Evolutionary conservation across 2,329 filamentous ascomycete species (phyloP).

Genomic region (Hypoxylon sp.): DNA sequence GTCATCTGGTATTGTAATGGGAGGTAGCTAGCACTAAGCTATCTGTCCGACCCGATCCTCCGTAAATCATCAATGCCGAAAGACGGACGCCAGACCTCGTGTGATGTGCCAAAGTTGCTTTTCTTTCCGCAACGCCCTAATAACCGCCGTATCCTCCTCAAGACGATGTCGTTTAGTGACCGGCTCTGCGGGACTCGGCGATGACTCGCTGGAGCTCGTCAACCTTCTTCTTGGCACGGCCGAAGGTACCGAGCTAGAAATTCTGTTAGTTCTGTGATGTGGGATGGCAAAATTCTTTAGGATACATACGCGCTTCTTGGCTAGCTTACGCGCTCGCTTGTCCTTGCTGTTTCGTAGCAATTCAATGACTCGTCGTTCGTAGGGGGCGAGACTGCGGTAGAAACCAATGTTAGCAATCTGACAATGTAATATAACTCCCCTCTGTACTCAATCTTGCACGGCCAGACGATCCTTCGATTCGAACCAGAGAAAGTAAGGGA

Average conservation of each 20-base stretch:
- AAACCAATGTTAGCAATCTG: slow-evolving; percentile 51
- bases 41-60: slow-evolving; percentile 38
- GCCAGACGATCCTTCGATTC: not conserved
- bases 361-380: slow-evolving; percentile 99
- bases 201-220: slow-evolving; percentile 99
- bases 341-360: slow-evolving; percentile 99
- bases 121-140: slow-evolving; percentile 39
- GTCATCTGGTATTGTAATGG: slow-evolving; percentile 44
- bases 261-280: slow-evolving; percentile 40
- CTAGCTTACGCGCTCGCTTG: slow-evolving; percentile 98
- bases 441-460: not conserved
- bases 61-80: slow-evolving; percentile 48
- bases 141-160: slow-evolving; percentile 26
- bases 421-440: not conserved
- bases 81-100: slow-evolving; percentile 51
- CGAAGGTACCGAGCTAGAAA: slow-evolving; percentile 92
- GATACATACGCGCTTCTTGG: slow-evolving; percentile 93
- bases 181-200: slow-evolving; percentile 85
- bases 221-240: slow-evolving; percentile 99
- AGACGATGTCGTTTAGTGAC: slow-evolving; percentile 65
- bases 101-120: slow-evolving; percentile 36
- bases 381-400: slow-evolving; percentile 79
- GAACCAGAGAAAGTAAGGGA: too few relatives aligned
- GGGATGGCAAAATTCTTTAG: slow-evolving; percentile 3
- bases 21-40: slow-evolving; percentile 43